Evolutionary conservation across 192 early-diverging fungal species (phyloP).

Genomic region (Coemansia erecta): DNA sequence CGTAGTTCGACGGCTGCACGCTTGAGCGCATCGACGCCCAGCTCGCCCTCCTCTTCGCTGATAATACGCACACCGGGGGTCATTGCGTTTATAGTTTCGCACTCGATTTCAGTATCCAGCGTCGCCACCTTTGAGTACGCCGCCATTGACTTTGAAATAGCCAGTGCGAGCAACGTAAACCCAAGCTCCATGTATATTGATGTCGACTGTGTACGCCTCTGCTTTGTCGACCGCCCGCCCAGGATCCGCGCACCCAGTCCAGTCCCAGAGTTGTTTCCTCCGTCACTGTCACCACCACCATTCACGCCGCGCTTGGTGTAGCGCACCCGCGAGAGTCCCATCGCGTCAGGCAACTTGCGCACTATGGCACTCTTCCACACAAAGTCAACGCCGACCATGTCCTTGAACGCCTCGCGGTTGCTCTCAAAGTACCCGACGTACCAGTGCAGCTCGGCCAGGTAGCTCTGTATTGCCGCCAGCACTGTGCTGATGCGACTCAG

Average conservation of each 20-base stretch:
- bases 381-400: conserved; percentile 38
- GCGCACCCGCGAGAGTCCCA: conserved; percentile 19
- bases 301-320: conserved; percentile 21
- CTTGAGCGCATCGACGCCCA: conserved; percentile 43
- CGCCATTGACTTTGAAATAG: conserved; percentile 46
- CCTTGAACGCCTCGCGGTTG: conserved; percentile 34
- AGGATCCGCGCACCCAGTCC: conserved; percentile 15
- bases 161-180: conserved; percentile 45
- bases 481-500: conserved; percentile 23
- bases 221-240: conserved; percentile 28
- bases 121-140: conserved; percentile 46
- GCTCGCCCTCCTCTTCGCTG: conserved; percentile 38
- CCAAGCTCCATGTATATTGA: conserved; percentile 47
- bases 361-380: conserved; percentile 53
- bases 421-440: conserved; percentile 35
- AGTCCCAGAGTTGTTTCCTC: background rate
- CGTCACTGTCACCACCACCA: conserved; percentile 21
- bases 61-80: conserved; percentile 21
- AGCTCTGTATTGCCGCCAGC: conserved; percentile 29
- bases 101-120: conserved; percentile 50
- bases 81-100: conserved; percentile 47
- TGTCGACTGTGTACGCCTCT: conserved; percentile 45
- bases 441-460: conserved; percentile 49
- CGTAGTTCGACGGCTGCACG: conserved; percentile 46
- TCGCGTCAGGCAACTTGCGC: conserved; percentile 28